Evolutionary conservation across 2,329 filamentous ascomycete species (phyloP).

Genomic region (Torrubiella hemipterigena): DNA sequence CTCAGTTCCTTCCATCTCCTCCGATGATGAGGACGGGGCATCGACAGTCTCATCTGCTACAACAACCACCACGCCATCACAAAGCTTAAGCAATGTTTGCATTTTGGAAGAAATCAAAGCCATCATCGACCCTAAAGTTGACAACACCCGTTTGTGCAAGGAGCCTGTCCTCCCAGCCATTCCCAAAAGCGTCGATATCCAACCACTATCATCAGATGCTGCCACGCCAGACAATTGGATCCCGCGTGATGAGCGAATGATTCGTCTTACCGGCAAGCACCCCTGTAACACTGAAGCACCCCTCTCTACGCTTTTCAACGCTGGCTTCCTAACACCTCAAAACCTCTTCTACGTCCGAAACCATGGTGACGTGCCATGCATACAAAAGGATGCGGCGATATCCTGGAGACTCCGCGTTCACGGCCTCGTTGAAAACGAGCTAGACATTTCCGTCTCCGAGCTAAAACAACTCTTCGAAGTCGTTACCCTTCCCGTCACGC

Average conservation of each 20-base stretch:
- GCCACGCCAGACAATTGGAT: slow-evolving; percentile 65
- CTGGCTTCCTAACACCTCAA: slow-evolving; percentile 67
- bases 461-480: slow-evolving; percentile 62
- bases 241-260: slow-evolving; percentile 63
- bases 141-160: neutral
- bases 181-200: neutral
- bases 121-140: too few species aligned
- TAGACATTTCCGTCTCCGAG: slow-evolving; percentile 55
- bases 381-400: slow-evolving; percentile 55
- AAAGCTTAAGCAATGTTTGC: too few species aligned
- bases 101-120: too few species aligned
- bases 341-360: slow-evolving; percentile 80
- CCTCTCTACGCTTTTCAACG: slow-evolving; percentile 57
- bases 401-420: slow-evolving; percentile 45
- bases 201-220: neutral
- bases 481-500: slow-evolving; percentile 66
- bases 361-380: slow-evolving; percentile 65
- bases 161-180: neutral
- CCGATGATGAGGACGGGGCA: too few species aligned
- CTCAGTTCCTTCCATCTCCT: too few species aligned
- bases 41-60: too few species aligned
- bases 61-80: too few species aligned
- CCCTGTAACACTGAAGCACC: slow-evolving; percentile 79
- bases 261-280: slow-evolving; percentile 69
- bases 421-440: slow-evolving; percentile 53